Evolutionary conservation across 176 grass and related monocot species (phyloP).

Genomic region (maize (Zea mays)): DNA sequence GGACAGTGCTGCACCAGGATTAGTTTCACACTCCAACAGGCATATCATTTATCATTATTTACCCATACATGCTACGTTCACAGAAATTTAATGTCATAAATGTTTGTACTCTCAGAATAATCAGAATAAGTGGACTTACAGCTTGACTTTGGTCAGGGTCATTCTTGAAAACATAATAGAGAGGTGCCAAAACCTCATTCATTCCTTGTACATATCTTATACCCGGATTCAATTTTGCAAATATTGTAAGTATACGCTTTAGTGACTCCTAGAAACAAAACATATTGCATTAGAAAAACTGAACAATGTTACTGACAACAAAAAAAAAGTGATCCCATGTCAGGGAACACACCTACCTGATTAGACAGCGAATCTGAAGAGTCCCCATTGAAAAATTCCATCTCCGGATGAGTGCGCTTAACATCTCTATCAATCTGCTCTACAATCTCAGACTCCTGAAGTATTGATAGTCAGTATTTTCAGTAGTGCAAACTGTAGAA

Average conservation of each 20-base stretch:
- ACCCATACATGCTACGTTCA: background rate
- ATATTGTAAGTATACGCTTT: slow-evolving; percentile 87
- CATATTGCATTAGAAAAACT: slow-evolving; percentile 26
- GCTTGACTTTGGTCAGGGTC: slow-evolving; percentile 59
- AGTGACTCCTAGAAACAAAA: slow-evolving; percentile 71
- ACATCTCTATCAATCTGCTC: slow-evolving; percentile 99
- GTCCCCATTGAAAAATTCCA: slow-evolving; percentile 81
- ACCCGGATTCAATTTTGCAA: slow-evolving; percentile 94
- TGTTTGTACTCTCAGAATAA: slow-evolving; percentile 11
- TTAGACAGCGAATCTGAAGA: slow-evolving; percentile 69
- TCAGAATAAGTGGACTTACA: slow-evolving; percentile 52
- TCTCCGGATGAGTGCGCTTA: slow-evolving; percentile 96
- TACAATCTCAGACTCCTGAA: slow-evolving; percentile 82
- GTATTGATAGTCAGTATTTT: slow-evolving; percentile 22
- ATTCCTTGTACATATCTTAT: slow-evolving; percentile 99
- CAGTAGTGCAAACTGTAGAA: slow-evolving; percentile 26
- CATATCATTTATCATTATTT: background rate
- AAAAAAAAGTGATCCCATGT: slow-evolving; percentile 15
- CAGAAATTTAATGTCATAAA: background rate
- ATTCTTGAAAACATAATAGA: slow-evolving; percentile 95
- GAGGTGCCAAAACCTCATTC: slow-evolving; percentile 95
- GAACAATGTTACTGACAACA: slow-evolving; percentile 20
- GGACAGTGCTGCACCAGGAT: background rate
- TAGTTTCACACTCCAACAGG: background rate
- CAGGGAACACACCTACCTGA: slow-evolving; percentile 61